These are phyloP conservation scores for Lenzites betulinus DNA, from an alignment of 768 basidiomycete species.

Conservation along the genomic window DNA sequence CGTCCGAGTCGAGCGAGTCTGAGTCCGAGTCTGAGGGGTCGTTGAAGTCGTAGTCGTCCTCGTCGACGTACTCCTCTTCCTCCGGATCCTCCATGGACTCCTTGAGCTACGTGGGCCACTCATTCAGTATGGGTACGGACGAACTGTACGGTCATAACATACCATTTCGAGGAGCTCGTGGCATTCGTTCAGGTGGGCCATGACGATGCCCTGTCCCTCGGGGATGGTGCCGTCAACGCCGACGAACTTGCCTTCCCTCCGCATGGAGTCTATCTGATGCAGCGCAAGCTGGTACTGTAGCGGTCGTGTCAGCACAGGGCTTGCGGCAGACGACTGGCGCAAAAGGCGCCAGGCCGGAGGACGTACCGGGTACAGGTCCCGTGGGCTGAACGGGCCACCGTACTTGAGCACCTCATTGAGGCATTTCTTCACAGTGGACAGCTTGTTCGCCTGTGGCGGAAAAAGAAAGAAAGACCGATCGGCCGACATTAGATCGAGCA, in stretches of 20 bases:
- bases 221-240: constrained; percentile 87
- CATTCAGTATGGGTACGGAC: background rate
- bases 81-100: constrained; percentile 80
- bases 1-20: constrained; percentile 3
- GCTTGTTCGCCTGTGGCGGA: constrained; percentile 79
- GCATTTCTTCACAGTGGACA: constrained; percentile 96
- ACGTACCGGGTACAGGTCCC: constrained; percentile 91
- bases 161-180: constrained; percentile 97
- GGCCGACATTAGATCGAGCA: background rate
- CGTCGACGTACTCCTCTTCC: constrained; percentile 41
- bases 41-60: constrained; percentile 23
- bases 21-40: constrained; percentile 12
- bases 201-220: constrained; percentile 95
- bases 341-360: background rate
- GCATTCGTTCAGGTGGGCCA: constrained; percentile 94
- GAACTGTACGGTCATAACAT: background rate
- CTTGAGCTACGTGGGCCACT: constrained; percentile 53
- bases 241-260: constrained; percentile 92
- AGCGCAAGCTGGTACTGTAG: constrained; percentile 87
- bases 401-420: constrained; percentile 95
- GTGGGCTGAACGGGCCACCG: constrained; percentile 88
- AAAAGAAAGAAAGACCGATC: background rate
- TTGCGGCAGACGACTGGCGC: no score
- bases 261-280: constrained; percentile 92
- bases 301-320: background rate